Base-by-base conservation (phyloP, 2,329 filamentous ascomycete genomes). In the Calonectria hawksworthii region DNA sequence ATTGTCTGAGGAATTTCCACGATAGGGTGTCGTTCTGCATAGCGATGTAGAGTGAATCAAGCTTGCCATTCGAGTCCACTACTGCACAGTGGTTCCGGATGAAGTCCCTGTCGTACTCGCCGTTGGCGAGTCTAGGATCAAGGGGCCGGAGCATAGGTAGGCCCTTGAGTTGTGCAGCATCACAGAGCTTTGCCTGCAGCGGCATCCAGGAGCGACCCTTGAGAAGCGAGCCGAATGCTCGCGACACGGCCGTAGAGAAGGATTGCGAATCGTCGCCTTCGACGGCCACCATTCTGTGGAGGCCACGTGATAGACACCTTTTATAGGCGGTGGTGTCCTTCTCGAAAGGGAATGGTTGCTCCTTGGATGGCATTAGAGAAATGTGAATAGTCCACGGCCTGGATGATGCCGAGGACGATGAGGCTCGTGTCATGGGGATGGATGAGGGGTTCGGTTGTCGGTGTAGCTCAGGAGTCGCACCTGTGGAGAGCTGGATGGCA, bases 301-400 rank as follows among this genome's bases (percentile, higher is more conserved):
- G 86, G 4, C 91, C 91, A 21, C 91, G 89, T 18, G 91, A 92
- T 6, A 92, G 85, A 56, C 90, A 92, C 54, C 91, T 87, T 79
- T 92, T 92, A 82, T 92, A 92, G 5, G 90, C 90, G 51, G 86
- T 89, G 18, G 90, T 92, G 77, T 92, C 90, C 79, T 91, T 90
- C 82, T 92, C 91, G 80, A 92, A 92, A 0, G 91, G 91, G 76
- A 92, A 91, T 6, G 90, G 88, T 71, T 90, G 88, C 41, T 86
- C 86, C 16, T 85, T 86, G 61, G 87, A 88, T 5, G 91, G 91
- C 47, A 92, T 85, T 16, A 92, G 86, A 3, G 91, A 92, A 44
- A 92, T 86, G 78, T 92, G 90, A 34, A 92, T 89, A 1, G 90
- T 92, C 91, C 91, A 92, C 7, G 86, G 83, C 69, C 83, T 85